phyloP scores from a whole-genome alignment of 768 basidiomycete species.

The Phaffia tasmanica region DNA sequence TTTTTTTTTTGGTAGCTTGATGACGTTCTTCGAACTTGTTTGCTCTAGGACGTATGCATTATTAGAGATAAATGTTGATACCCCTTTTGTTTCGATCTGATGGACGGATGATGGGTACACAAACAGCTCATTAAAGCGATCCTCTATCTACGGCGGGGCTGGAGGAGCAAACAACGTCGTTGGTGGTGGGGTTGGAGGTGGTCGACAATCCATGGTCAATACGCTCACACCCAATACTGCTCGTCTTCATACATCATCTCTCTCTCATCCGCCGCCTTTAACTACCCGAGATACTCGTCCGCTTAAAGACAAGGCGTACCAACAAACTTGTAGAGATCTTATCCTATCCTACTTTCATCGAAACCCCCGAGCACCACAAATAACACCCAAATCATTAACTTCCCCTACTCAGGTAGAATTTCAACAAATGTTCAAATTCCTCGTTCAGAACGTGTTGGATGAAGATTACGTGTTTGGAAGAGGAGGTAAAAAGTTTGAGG shows the following conservation, averaged over 20 bases:
- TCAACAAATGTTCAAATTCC: slow-evolving; percentile 66
- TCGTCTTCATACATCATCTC: slow-evolving; percentile 41
- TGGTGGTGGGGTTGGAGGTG: no score
- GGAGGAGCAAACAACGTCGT: no score
- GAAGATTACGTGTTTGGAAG: slow-evolving; percentile 51
- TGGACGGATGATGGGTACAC: no score
- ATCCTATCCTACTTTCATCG: slow-evolving; percentile 52
- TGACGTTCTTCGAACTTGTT: no score
- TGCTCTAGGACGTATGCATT: no score
- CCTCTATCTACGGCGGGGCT: no score
- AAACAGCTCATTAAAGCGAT: no score
- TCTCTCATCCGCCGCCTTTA: slow-evolving; percentile 29
- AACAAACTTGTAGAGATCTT: slow-evolving; percentile 58
- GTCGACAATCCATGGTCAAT: no score
- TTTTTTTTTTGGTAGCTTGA: no score
- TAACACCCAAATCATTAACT: slow-evolving; percentile 55
- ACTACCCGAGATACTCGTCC: slow-evolving; percentile 55
- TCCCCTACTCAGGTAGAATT: slow-evolving; percentile 82
- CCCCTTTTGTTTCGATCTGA: no score
- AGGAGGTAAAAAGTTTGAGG: slow-evolving; percentile 54
- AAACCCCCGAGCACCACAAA: slow-evolving; percentile 38
- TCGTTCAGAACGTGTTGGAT: slow-evolving; percentile 56
- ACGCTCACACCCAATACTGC: slow-evolving; percentile 1
- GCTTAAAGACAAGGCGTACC: slow-evolving; percentile 62
- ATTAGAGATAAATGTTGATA: no score